Evolutionary conservation across 106 monocot genomes (phyloP).

Genomic region (Acorus calamus): DNA sequence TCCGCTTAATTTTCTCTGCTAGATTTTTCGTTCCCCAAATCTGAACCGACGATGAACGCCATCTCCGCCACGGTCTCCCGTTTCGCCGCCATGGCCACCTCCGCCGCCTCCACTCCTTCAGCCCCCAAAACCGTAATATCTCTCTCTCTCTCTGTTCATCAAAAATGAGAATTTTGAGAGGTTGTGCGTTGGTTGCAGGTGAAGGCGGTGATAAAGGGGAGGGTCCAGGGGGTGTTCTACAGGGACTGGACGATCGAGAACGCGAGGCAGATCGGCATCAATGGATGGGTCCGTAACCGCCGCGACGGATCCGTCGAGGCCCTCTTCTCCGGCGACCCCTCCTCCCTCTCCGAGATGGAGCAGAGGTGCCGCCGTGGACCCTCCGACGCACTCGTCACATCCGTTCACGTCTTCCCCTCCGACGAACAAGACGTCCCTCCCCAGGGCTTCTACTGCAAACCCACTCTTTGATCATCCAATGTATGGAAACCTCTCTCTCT

Average conservation of each 20-base stretch:
- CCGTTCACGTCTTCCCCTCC: constrained; percentile 25
- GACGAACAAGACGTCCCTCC: constrained; percentile 20
- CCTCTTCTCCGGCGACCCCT: constrained; percentile 63
- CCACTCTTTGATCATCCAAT: constrained; percentile 18
- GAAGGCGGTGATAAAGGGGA: constrained; percentile 63
- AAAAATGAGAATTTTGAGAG: too few relatives aligned
- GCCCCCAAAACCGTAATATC: too few relatives aligned
- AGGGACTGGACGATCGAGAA: constrained; percentile 78
- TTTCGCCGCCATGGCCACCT: too few relatives aligned
- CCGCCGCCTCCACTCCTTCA: too few relatives aligned
- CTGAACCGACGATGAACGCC: too few relatives aligned
- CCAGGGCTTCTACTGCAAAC: constrained; percentile 34
- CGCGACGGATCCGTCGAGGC: constrained; percentile 81
- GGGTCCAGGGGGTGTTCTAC: constrained; percentile 76
- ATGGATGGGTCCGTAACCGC: constrained; percentile 88
- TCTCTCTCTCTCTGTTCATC: too few relatives aligned
- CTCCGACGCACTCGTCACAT: constrained; percentile 52
- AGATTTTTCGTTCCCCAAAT: too few relatives aligned
- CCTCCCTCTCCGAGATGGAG: constrained; percentile 62
- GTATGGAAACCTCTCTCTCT: background rate
- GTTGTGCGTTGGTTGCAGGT: constrained; percentile 11
- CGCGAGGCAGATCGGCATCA: constrained; percentile 52
- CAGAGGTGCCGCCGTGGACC: constrained; percentile 55
- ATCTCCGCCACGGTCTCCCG: too few relatives aligned
- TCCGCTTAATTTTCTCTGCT: too few relatives aligned